phyloP scores from a whole-genome alignment of 2,329 filamentous ascomycete species.

The Coniochaeta sp. region DNA sequence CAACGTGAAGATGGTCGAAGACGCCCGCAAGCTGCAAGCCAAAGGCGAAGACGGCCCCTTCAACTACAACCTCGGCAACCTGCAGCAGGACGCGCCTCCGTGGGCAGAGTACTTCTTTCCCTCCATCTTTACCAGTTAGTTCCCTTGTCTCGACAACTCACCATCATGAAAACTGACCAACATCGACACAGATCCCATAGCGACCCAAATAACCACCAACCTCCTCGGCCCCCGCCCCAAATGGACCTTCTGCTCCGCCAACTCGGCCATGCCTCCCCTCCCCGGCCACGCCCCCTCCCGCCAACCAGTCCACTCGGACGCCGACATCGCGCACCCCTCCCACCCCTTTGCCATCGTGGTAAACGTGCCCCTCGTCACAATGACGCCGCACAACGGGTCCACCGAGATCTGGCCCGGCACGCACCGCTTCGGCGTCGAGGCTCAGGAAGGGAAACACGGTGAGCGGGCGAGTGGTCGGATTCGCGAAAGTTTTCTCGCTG shows the following conservation, averaged over 20 bases:
- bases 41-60: constrained; percentile 48
- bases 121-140: constrained; percentile 46
- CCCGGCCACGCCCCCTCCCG: constrained; percentile 34
- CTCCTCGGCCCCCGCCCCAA: constrained; percentile 47
- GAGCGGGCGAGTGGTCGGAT: constrained; percentile 47
- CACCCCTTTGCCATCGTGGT: constrained; percentile 49
- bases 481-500: constrained; percentile 29
- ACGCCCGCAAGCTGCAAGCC: constrained; percentile 43
- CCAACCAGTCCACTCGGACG: constrained; percentile 53
- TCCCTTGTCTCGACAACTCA: too few species aligned
- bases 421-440: constrained; percentile 26
- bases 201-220: constrained; percentile 20
- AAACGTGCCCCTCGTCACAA: constrained; percentile 45
- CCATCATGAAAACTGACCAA: too few species aligned
- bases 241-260: constrained; percentile 53
- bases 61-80: constrained; percentile 57
- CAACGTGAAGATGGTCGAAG: constrained; percentile 52
- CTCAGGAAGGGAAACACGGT: constrained; percentile 42
- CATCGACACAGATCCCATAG: constrained; percentile 41
- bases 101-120: constrained; percentile 39
- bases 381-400: constrained; percentile 44
- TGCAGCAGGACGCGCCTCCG: constrained; percentile 53
- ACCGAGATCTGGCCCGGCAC: constrained; percentile 56
- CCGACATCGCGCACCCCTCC: constrained; percentile 47
- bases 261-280: constrained; percentile 36